Percentiles rank a stretch among this genome's conserved stretches.
phyloP scores from a whole-genome alignment of 345 rosid genomes.

The Pugionium cornutum region DNA sequence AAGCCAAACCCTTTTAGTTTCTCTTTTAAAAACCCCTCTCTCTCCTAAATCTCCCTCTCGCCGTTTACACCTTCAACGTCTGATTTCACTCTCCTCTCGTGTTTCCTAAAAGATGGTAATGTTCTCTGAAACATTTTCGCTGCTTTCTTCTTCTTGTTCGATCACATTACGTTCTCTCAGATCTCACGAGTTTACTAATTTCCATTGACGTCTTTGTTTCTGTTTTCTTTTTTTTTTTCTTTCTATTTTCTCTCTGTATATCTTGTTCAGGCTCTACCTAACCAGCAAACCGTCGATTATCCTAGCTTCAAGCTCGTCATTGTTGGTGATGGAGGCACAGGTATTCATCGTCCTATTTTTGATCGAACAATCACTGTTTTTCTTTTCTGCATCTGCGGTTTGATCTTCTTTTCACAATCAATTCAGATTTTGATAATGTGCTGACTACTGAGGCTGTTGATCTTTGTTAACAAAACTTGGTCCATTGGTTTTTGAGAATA shows the following conservation, averaged over 20 bases:
- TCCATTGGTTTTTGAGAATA: background rate
- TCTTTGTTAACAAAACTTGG: background rate
- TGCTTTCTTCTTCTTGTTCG: background rate
- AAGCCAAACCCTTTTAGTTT: slow-evolving; percentile 42
- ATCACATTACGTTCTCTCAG: background rate
- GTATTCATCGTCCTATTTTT: slow-evolving; percentile 36
- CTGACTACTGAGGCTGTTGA: background rate
- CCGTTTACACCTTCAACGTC: slow-evolving; percentile 1
- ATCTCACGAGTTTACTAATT: background rate
- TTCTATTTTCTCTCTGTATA: background rate
- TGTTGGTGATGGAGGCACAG: slow-evolving; percentile 95
- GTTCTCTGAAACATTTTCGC: background rate
- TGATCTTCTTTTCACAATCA: background rate
- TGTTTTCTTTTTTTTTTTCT: background rate
- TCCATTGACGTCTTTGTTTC: background rate
- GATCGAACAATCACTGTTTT: background rate
- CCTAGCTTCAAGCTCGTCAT: slow-evolving; percentile 93
- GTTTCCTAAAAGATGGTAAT: slow-evolving; percentile 26
- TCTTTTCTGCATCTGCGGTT: background rate
- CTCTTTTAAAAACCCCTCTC: slow-evolving; percentile 35
- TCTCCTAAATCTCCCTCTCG: slow-evolving; percentile 19
- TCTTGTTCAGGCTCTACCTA: slow-evolving; percentile 64
- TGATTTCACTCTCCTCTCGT: background rate
- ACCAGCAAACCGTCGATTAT: slow-evolving; percentile 63
- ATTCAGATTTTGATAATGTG: slow-evolving; percentile 2